These are phyloP conservation scores for Malassezia nana DNA, from an alignment of 1,284 basidiomycete genomes.

Conservation along the genomic window DNA sequence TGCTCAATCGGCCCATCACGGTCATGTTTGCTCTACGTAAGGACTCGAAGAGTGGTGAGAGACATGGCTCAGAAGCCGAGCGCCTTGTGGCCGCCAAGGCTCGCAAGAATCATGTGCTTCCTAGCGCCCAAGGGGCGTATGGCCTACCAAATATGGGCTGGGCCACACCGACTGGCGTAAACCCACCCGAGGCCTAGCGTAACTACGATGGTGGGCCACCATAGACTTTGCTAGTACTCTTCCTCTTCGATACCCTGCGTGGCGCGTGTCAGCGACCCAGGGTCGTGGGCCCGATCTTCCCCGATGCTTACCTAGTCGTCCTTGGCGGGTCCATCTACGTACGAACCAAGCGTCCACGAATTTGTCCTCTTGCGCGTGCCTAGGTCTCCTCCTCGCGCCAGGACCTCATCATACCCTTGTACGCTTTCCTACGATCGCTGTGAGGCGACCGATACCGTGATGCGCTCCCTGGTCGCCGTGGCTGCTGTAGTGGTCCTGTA, in stretches of 20 bases:
- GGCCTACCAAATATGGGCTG: not conserved
- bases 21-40: conserved; percentile 98
- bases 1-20: conserved; percentile 93
- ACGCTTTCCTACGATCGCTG: not conserved
- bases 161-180: not conserved
- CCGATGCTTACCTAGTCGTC: not conserved
- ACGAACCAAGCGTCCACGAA: no score
- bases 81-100: conserved; percentile 88
- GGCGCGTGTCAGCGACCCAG: not conserved
- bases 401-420: not conserved
- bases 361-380: not conserved
- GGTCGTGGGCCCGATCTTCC: not conserved
- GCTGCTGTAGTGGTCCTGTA: not conserved
- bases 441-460: not conserved
- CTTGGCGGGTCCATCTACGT: not conserved
- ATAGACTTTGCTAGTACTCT: no score
- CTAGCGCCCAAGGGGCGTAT: conserved; percentile 39
- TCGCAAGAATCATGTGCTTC: conserved; percentile 80
- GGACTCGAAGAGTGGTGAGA: conserved; percentile 90
- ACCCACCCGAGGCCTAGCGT: not conserved
- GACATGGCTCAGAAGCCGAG: conserved; percentile 90
- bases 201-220: no score
- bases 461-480: not conserved
- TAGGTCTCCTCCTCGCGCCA: not conserved
- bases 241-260: not conserved